These are phyloP conservation scores for Oenanthe sinensis DNA, from an alignment of 129 eudicot species.

Conservation along the genomic window DNA sequence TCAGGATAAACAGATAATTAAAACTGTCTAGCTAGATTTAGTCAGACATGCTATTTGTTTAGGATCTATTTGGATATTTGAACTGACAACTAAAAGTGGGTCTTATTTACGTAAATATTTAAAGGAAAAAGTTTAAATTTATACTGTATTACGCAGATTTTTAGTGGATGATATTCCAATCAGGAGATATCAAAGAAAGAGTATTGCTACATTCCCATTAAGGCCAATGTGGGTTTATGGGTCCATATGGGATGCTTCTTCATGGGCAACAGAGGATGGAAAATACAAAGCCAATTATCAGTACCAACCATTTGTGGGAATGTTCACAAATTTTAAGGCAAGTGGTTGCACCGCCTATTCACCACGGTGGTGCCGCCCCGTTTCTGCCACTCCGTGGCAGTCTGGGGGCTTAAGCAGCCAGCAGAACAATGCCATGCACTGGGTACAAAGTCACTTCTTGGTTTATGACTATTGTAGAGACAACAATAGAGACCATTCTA, in stretches of 20 bases:
- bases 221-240: slow-evolving; percentile 60
- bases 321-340: slow-evolving; percentile 42
- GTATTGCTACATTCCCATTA: slow-evolving; percentile 43
- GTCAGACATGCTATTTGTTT: background rate
- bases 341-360: slow-evolving; percentile 43
- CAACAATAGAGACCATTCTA: slow-evolving; percentile 9
- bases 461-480: slow-evolving; percentile 11
- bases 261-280: slow-evolving; percentile 59
- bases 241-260: slow-evolving; percentile 56
- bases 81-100: background rate
- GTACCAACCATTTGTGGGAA: slow-evolving; percentile 47
- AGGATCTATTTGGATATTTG: background rate
- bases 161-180: slow-evolving; percentile 47
- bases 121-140: too few relatives aligned
- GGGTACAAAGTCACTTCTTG: slow-evolving; percentile 7
- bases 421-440: slow-evolving; percentile 5
- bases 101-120: background rate
- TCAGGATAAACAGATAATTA: background rate
- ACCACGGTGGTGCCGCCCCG: slow-evolving; percentile 1
- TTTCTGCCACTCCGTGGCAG: background rate
- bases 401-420: slow-evolving; percentile 2
- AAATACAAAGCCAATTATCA: slow-evolving; percentile 49
- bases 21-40: background rate
- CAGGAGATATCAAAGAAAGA: slow-evolving; percentile 50
- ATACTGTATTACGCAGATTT: slow-evolving; percentile 27